A percentile compares a stretch with the other conserved stretches of the same genome.
These are phyloP conservation scores for Cichorium intybus DNA, from an alignment of 140 eudicot genomes.

Conservation along the genomic window DNA sequence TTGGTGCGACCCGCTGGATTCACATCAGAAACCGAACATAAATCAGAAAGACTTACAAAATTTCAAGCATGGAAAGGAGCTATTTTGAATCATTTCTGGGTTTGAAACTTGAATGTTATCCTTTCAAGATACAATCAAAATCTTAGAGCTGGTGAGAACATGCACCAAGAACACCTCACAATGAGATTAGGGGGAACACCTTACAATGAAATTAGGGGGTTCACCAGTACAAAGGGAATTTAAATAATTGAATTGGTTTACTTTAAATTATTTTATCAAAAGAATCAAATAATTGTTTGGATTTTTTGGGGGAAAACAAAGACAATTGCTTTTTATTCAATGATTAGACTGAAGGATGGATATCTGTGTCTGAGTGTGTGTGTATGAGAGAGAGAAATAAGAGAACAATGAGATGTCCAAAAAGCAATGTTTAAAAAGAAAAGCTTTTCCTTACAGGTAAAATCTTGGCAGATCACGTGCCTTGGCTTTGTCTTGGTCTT, in stretches of 20 bases:
- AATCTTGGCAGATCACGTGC: conserved; percentile 90
- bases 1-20: conserved; percentile 88
- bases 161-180: conserved; percentile 28
- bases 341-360: conserved; percentile 65
- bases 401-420: conserved; percentile 39
- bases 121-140: neutral
- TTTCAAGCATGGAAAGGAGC: conserved; percentile 87
- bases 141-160: conserved; percentile 11
- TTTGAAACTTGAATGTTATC: conserved; percentile 6
- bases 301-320: conserved; percentile 38
- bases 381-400: conserved; percentile 23
- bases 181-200: too few relatives aligned
- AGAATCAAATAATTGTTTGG: conserved; percentile 48
- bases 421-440: conserved; percentile 33
- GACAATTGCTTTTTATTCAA: conserved; percentile 52
- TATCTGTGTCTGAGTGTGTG: conserved; percentile 42
- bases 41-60: conserved; percentile 51
- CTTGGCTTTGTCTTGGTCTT: conserved; percentile 60
- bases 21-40: conserved; percentile 62
- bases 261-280: conserved; percentile 23
- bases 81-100: conserved; percentile 44
- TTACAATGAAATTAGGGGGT: conserved; percentile 19
- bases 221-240: conserved; percentile 34
- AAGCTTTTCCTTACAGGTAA: conserved; percentile 44
- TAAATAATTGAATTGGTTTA: conserved; percentile 18